A percentile compares a stretch with the other conserved stretches of the same genome.
These are phyloP conservation scores for Sporothrix luriei DNA, from an alignment of 2,329 filamentous ascomycete genomes.

Conservation along the genomic window DNA sequence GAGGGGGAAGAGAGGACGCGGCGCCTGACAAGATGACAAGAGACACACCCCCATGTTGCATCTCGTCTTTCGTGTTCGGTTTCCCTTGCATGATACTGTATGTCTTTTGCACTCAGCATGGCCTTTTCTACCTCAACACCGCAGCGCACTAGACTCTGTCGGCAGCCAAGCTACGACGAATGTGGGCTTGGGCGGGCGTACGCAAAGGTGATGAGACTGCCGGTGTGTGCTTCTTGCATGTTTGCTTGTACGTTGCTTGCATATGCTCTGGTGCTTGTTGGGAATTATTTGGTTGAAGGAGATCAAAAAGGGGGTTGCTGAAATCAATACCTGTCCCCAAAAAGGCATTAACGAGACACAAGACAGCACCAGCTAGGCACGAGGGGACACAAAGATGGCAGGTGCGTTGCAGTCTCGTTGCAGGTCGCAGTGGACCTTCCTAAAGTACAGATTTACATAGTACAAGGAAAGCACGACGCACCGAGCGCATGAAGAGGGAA, in stretches of 20 bases:
- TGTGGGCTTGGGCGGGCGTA: neutral
- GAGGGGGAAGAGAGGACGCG: neutral
- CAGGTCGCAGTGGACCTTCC: neutral
- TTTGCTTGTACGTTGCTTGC: neutral
- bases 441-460: neutral
- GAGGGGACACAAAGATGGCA: conserved; percentile 8
- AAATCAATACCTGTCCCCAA: neutral
- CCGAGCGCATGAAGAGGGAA: neutral
- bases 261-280: neutral
- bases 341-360: neutral
- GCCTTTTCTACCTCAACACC: conserved; percentile 4
- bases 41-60: conserved; percentile 7
- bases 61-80: neutral
- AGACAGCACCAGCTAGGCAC: neutral
- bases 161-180: conserved; percentile 10
- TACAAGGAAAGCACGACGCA: neutral
- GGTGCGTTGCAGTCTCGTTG: neutral
- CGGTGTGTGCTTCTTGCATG: conserved; percentile 12
- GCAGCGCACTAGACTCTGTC: conserved; percentile 6
- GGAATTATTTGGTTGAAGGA: conserved; percentile 1
- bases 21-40: neutral
- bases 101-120: neutral
- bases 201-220: conserved; percentile 11
- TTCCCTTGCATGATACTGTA: neutral
- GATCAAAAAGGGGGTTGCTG: neutral